Percentiles rank a stretch among this genome's conserved stretches.
Conservation (phyloP, 257 asterid genomes). For the Schizonepeta tenuifolia region DNA sequence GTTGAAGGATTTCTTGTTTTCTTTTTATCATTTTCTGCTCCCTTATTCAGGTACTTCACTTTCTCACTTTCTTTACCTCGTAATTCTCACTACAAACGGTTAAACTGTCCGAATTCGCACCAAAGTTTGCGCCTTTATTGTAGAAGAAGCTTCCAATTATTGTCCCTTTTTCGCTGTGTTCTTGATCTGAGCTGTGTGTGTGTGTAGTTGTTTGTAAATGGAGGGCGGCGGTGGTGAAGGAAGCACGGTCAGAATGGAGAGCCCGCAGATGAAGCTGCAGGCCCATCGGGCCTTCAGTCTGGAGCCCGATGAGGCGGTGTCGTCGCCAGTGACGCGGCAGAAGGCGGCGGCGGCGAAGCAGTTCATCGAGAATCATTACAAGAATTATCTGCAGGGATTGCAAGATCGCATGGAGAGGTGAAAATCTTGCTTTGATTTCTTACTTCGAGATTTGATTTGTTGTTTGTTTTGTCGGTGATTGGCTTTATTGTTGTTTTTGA, state of each 20-base stretch:
- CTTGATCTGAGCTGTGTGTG: slow-evolving; percentile 39
- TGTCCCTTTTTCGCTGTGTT: slow-evolving; percentile 12
- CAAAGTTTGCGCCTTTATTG: slow-evolving; percentile 21
- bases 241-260: slow-evolving; percentile 51
- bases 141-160: slow-evolving; percentile 33
- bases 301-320: slow-evolving; percentile 79
- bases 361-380: slow-evolving; percentile 94
- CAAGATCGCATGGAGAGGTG: slow-evolving; percentile 97
- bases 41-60: slow-evolving; percentile 32
- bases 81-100: slow-evolving; percentile 34
- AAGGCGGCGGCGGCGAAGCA: slow-evolving; percentile 96
- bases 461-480: not conserved
- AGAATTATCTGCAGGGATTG: slow-evolving; percentile 83
- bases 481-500: not conserved
- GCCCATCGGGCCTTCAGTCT: slow-evolving; percentile 46
- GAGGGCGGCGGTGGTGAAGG: slow-evolving; percentile 70
- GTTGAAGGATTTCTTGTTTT: slow-evolving; percentile 13
- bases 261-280: slow-evolving; percentile 49
- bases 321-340: slow-evolving; percentile 94
- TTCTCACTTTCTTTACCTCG: slow-evolving; percentile 31
- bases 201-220: slow-evolving; percentile 21
- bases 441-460: slow-evolving; percentile 18
- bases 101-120: slow-evolving; percentile 31
- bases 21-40: slow-evolving; percentile 31
- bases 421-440: not conserved